These are phyloP conservation scores for Neonectria hederae DNA, from an alignment of 2,329 filamentous ascomycete species.

Conservation along the genomic window DNA sequence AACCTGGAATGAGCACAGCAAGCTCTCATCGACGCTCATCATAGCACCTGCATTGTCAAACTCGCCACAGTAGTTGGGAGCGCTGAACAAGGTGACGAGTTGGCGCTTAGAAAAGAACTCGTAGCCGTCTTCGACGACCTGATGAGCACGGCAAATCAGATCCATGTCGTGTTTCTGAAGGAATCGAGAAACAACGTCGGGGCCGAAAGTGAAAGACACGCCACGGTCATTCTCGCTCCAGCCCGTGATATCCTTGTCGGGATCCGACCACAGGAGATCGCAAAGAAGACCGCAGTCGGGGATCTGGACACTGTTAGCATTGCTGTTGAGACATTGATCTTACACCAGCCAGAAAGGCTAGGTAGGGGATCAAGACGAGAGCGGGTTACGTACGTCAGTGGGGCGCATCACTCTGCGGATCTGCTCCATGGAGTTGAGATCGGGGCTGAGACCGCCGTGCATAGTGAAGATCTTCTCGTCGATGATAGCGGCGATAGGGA, in stretches of 20 bases:
- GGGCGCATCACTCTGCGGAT: conserved; percentile 98
- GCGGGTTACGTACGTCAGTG: conserved; percentile 82
- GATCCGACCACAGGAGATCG: conserved; percentile 98
- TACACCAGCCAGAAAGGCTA: neutral
- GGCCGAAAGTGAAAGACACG: conserved; percentile 98
- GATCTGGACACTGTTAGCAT: conserved; percentile 68
- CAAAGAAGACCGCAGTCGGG: conserved; percentile 97
- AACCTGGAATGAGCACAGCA: conserved; percentile 99
- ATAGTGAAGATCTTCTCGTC: conserved; percentile 99
- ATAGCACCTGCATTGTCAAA: conserved; percentile 99
- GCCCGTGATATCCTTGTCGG: conserved; percentile 98
- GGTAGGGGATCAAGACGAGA: conserved; percentile 27
- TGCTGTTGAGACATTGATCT: conserved; percentile 32
- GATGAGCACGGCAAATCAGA: conserved; percentile 96
- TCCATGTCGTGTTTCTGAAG: conserved; percentile 99
- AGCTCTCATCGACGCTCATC: conserved; percentile 99
- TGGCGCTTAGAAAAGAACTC: conserved; percentile 99
- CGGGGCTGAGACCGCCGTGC: conserved; percentile 96
- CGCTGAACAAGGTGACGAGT: conserved; percentile 96
- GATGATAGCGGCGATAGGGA: conserved; percentile 98
- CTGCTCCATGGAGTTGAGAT: conserved; percentile 99
- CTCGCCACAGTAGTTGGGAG: conserved; percentile 98
- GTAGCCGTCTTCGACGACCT: conserved; percentile 98
- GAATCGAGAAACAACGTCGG: conserved; percentile 96
- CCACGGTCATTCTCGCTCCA: conserved; percentile 99